A percentile compares a stretch with the other conserved stretches of the same genome.
Conservation (phyloP, 2,329 filamentous ascomycete genomes). For the Arthrobotrys megalospora region DNA sequence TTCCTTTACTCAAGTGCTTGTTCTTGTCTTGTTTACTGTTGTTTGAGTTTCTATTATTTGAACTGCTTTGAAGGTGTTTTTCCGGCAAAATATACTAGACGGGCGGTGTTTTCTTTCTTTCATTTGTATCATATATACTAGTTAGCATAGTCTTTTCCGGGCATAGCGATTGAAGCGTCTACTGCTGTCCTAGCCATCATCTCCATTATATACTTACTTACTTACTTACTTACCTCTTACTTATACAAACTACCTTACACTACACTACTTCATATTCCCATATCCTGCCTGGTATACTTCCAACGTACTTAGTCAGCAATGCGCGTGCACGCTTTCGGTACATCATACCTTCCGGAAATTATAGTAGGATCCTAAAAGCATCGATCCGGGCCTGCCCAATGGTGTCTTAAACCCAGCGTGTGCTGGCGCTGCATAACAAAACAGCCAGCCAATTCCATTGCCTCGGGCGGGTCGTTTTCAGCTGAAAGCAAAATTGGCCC, state of each 20-base stretch:
- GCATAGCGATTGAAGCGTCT: neutral
- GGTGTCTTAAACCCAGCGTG: conserved; percentile 34
- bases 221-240: no score
- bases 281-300: no score
- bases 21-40: neutral
- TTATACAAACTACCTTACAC: no score
- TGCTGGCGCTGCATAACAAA: conserved; percentile 46
- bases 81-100: conserved; percentile 47
- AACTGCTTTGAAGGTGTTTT: conserved; percentile 40
- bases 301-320: no score
- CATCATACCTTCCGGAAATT: conserved; percentile 12
- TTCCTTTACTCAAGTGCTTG: neutral
- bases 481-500: conserved; percentile 30
- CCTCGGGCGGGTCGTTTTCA: conserved; percentile 38
- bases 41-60: neutral
- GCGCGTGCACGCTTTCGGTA: no score
- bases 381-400: conserved; percentile 40
- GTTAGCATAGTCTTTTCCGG: neutral
- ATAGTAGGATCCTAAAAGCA: conserved; percentile 30
- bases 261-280: no score
- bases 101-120: conserved; percentile 28
- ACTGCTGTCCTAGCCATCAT: neutral
- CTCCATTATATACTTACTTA: no score
- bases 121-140: neutral
- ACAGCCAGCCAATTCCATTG: conserved; percentile 22